Evolutionary conservation across 2,329 filamentous ascomycete species (phyloP).

Genomic region (Aspergillus phoenicis): DNA sequence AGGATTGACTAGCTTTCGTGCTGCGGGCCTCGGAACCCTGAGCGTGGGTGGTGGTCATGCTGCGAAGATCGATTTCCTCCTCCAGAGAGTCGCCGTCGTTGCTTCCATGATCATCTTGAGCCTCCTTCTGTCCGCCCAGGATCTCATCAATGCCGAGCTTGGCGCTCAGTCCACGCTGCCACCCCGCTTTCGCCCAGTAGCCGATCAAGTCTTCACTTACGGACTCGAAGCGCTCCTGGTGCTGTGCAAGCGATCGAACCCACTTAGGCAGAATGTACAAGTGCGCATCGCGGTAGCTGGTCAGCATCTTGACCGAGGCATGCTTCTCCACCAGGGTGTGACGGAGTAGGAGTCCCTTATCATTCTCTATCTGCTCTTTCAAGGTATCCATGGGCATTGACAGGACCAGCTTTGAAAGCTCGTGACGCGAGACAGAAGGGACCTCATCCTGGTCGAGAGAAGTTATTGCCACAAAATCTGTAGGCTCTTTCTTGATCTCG

Average conservation of each 20-base stretch:
- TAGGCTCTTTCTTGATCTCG: conserved; percentile 85
- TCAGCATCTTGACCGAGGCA: conserved; percentile 76
- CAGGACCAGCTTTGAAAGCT: conserved; percentile 74
- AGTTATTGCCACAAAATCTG: conserved; percentile 83
- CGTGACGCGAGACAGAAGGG: conserved; percentile 59
- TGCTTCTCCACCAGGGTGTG: conserved; percentile 75
- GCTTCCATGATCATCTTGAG: conserved; percentile 39
- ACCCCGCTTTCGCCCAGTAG: conserved; percentile 93
- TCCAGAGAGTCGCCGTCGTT: conserved; percentile 48
- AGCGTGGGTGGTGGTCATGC: conserved; percentile 54
- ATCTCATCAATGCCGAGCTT: conserved; percentile 75
- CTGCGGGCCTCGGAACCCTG: conserved; percentile 24
- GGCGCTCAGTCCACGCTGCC: conserved; percentile 78
- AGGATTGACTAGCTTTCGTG: conserved; percentile 33
- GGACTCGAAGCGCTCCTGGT: conserved; percentile 80
- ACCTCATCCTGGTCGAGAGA: conserved; percentile 59
- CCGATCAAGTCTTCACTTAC: conserved; percentile 89
- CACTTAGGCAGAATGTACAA: conserved; percentile 93
- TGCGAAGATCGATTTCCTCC: conserved; percentile 58
- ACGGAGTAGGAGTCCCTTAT: conserved; percentile 67
- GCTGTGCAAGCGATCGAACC: conserved; percentile 80
- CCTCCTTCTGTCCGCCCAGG: conserved; percentile 48
- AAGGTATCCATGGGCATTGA: conserved; percentile 86
- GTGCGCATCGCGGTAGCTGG: conserved; percentile 84
- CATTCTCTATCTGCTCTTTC: conserved; percentile 77